Evolutionary conservation across 257 asterid genomes (phyloP), one percentile per base, ranked within the genome.

Genomic region (Penstemon davidsonii): DNA sequence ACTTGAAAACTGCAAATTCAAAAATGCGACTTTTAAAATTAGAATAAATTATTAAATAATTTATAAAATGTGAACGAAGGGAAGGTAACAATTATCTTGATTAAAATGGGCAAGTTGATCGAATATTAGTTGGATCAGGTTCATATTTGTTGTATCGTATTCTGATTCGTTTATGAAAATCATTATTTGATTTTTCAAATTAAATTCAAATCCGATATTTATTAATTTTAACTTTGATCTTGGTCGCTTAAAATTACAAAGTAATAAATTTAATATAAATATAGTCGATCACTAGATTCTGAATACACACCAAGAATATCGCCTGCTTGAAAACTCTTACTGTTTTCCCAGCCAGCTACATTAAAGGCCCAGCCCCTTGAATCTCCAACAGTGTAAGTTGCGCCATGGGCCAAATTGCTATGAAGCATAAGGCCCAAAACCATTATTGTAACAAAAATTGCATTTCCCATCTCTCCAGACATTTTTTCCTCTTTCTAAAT

Each of bases 331-430:
- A 74, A 78, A 7, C 1, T 55, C 58, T 78, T 78, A 39, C 80
- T 80, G 0, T 65, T 75, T 54, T 76, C 78, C 85, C 85, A 84
- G 42, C 81, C 78, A 1, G 69, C 74, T 0, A 69, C 73, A 1
- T 37, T 18, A 7, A 78, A 81, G 3, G 10, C 8, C 89, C 85
- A 84, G 47, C 85, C 85, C 2, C 45, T 2, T 4, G 62, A 4
- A 38, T 69, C 87, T 36, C 85, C 87, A 3, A 77, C 85, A 0
- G 25, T 62, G 67, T 64, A 79, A 43, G 38, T 70, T 4, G 67
- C 57, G 49, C 78, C 82, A 13, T 25, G 51, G 54, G 72, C 58
- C 7, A 41, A 8, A 5, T 11, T 64, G 55, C 42, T 43, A 15
- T 40, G 52, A 55, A 77, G 51, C 47, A 76, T 13, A 36, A 69